phyloP scores from a whole-genome alignment of 2,329 filamentous ascomycete species.

The Phaeomoniella chlamydospora region DNA sequence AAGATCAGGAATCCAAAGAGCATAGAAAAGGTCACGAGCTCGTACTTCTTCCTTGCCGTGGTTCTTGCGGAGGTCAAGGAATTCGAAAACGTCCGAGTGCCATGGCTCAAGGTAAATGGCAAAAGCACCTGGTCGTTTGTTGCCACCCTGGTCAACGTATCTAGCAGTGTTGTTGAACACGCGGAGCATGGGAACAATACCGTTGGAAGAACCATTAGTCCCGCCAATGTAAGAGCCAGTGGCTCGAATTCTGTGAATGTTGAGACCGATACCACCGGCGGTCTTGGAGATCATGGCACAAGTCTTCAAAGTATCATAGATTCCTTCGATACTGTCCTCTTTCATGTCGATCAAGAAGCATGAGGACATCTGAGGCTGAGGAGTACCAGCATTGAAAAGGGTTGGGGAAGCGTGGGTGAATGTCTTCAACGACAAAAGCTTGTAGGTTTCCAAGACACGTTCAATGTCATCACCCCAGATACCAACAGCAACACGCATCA shows the following conservation, averaged over 20 bases:
- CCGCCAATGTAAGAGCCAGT: conserved; percentile 97
- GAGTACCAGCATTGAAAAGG: conserved; percentile 94
- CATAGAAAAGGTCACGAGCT: conserved; percentile 93
- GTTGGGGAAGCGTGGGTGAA: conserved; percentile 98
- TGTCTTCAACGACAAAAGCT: conserved; percentile 96
- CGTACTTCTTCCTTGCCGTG: conserved; percentile 98
- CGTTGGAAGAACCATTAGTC: conserved; percentile 96
- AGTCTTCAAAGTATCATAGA: conserved; percentile 97
- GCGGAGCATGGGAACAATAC: conserved; percentile 91
- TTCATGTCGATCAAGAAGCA: conserved; percentile 99
- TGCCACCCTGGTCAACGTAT: conserved; percentile 97
- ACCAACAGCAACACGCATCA: conserved; percentile 96
- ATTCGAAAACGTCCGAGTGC: conserved; percentile 96
- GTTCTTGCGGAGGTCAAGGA: conserved; percentile 96
- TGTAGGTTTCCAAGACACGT: conserved; percentile 92
- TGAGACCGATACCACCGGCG: conserved; percentile 92
- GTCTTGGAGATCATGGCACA: conserved; percentile 99
- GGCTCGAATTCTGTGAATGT: conserved; percentile 90
- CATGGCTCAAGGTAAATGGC: conserved; percentile 98
- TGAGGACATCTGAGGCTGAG: conserved; percentile 84
- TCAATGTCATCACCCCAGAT: conserved; percentile 94
- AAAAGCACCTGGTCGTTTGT: conserved; percentile 97
- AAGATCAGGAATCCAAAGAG: conserved; percentile 94
- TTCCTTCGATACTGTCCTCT: conserved; percentile 97
- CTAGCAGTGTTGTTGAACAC: conserved; percentile 99